Evolutionary conservation across 192 early-diverging fungal genomes (phyloP).

Genomic region (Coemansia sp.): DNA sequence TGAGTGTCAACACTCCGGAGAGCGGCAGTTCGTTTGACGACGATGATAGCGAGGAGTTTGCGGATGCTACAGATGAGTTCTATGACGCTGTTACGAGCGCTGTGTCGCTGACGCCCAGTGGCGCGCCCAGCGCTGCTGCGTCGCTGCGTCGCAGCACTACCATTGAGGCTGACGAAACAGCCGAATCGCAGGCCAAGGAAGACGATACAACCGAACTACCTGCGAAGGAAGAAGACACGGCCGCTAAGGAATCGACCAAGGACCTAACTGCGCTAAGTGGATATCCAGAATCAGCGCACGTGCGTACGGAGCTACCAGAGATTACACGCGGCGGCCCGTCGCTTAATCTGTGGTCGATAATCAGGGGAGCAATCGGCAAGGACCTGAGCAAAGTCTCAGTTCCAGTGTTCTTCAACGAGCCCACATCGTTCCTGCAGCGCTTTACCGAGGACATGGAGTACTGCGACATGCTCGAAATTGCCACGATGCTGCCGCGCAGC

Average conservation of each 20-base stretch:
- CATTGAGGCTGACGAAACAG: neutral
- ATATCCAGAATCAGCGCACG: constrained; percentile 16
- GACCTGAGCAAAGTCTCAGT: constrained; percentile 81
- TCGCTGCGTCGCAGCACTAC: neutral
- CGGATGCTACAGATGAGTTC: constrained; percentile 61
- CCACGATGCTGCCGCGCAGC: constrained; percentile 59
- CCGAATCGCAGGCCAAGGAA: neutral
- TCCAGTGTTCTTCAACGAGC: constrained; percentile 90
- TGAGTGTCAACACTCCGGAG: neutral
- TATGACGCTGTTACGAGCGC: constrained; percentile 61
- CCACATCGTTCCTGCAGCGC: constrained; percentile 80
- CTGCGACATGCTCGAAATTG: constrained; percentile 76
- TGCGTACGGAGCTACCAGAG: constrained; percentile 56
- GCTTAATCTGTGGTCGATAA: constrained; percentile 80
- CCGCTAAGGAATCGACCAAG: neutral
- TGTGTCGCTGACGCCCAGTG: constrained; percentile 22
- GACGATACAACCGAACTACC: too few species aligned
- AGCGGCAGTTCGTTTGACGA: constrained; percentile 21
- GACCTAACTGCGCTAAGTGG: constrained; percentile 49
- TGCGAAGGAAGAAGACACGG: too few species aligned
- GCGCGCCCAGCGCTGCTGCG: constrained; percentile 10
- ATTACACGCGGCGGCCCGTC: constrained; percentile 58
- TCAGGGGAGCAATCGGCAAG: constrained; percentile 86
- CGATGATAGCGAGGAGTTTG: constrained; percentile 54
- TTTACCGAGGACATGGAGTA: constrained; percentile 88